A percentile compares a stretch with the other conserved stretches of the same genome.
Evolutionary conservation across 345 rosid species (phyloP).

Genomic region (Salix caprea): DNA sequence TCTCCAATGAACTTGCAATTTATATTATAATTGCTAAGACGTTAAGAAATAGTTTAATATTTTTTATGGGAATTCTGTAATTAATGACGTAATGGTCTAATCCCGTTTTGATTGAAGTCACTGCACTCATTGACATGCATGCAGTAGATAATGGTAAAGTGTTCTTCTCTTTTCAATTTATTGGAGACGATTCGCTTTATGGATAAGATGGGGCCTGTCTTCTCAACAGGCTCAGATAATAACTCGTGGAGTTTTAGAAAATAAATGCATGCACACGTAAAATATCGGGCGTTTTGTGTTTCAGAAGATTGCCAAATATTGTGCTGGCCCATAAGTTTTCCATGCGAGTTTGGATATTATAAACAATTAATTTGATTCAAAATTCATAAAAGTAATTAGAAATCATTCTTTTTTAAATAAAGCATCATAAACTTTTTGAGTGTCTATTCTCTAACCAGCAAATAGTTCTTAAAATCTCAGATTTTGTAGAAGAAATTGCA

Average conservation of each 20-base stretch:
- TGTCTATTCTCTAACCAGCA: background rate
- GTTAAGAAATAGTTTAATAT: no score
- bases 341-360: slow-evolving; percentile 1
- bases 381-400: background rate
- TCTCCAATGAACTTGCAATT: background rate
- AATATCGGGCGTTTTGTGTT: background rate
- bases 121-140: background rate
- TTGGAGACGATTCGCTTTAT: background rate
- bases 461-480: background rate
- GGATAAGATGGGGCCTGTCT: background rate
- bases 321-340: background rate
- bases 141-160: background rate
- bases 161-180: background rate
- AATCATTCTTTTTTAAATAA: background rate
- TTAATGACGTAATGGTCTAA: background rate
- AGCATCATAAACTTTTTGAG: background rate
- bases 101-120: background rate
- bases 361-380: slow-evolving; percentile 7
- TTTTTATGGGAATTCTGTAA: background rate
- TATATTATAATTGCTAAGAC: no score
- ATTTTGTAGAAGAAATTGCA: no score
- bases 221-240: background rate
- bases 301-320: background rate
- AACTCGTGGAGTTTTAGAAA: background rate
- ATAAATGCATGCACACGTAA: background rate